Base-by-base conservation (phyloP, 2,329 filamentous ascomycete species). In the Ceratocystis cacaofunesta region DNA sequence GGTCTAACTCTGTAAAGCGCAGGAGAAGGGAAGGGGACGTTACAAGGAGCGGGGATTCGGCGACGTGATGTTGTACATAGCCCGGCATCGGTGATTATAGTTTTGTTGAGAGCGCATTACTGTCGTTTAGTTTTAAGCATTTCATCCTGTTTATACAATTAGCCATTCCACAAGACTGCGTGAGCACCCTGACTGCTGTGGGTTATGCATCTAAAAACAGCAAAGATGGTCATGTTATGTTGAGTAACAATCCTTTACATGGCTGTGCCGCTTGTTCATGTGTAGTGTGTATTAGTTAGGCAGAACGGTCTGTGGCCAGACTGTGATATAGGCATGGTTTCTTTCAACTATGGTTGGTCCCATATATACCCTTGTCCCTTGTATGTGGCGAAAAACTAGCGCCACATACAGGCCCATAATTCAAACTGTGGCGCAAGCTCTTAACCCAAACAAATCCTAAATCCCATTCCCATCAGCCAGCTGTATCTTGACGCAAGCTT, bases 1-100 rank as follows among this genome's bases (percentile, higher is more conserved):
- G 70, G 69, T n/a, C 70, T 73, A 0, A 69, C 69, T 41, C 46
- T 72, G 15, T 71, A 58, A 52, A n/a, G 2, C 8, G 36, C 10
- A 8, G 36, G 36, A 41, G 36, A 41, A 41, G 10, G 8, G 10
- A 41, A 4, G 2, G 36, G 3, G 36, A 12, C 10, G 36, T 12
- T 41, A 10, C 10, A 41, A 12, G 36, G 8, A 41, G 10, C 36
- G 36, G 1, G 2, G 36, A 41, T 41, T 12, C 36, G 36, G 36
- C 36, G 36, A 12, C 36, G 8, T 41, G 36, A 12, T 25, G 8
- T 25, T 55, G 50, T 28, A 28, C 25, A 55, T 28, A 57, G 22
- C 4, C 5, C n/a, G 25, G 19, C 52, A 32, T 30, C 46, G 5
- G 10, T 30, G 52, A 17, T 57, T 17, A 17, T 30, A 57, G 52